Conservation (phyloP, 306 rosid genomes). For the Dalbergia cultrata region DNA sequence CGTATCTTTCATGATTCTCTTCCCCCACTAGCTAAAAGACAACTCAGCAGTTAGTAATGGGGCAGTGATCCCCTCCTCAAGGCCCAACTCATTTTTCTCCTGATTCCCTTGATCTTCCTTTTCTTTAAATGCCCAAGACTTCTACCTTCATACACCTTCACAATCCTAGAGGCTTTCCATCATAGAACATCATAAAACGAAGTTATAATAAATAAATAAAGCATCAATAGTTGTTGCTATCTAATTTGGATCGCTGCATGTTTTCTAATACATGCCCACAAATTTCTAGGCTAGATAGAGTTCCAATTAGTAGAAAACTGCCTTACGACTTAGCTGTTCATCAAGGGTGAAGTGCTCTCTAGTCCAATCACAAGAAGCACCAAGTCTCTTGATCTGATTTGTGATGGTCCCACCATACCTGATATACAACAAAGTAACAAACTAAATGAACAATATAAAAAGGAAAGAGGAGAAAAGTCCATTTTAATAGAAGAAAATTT, state of each 20-base stretch:
- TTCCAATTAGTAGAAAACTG: slow-evolving; percentile 63
- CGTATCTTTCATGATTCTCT: not conserved
- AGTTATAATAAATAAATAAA: not conserved
- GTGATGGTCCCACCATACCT: slow-evolving; percentile 96
- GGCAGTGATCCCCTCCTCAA: not conserved
- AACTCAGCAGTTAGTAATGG: not conserved
- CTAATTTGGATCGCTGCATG: slow-evolving; percentile 34
- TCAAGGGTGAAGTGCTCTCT: slow-evolving; percentile 97
- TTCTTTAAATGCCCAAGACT: not conserved
- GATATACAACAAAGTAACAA: slow-evolving; percentile 36
- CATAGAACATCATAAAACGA: not conserved
- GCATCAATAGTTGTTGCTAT: slow-evolving; percentile 8
- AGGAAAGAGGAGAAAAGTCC: slow-evolving; percentile 15
- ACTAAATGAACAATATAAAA: slow-evolving; percentile 27
- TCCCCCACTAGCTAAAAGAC: not conserved
- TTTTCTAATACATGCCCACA: slow-evolving; percentile 30
- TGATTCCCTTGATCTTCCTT: not conserved
- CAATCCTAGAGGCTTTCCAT: not conserved
- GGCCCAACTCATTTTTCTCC: not conserved
- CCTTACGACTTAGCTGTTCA: slow-evolving; percentile 99
- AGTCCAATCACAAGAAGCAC: slow-evolving; percentile 99
- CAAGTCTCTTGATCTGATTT: slow-evolving; percentile 97
- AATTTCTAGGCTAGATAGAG: slow-evolving; percentile 42
- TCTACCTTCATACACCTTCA: not conserved
- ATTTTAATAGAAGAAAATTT: not conserved